Evolutionary conservation across 2,329 filamentous ascomycete genomes (phyloP), one percentile per base, ranked within the genome.

Genomic region (Samsoniella hepiali): DNA sequence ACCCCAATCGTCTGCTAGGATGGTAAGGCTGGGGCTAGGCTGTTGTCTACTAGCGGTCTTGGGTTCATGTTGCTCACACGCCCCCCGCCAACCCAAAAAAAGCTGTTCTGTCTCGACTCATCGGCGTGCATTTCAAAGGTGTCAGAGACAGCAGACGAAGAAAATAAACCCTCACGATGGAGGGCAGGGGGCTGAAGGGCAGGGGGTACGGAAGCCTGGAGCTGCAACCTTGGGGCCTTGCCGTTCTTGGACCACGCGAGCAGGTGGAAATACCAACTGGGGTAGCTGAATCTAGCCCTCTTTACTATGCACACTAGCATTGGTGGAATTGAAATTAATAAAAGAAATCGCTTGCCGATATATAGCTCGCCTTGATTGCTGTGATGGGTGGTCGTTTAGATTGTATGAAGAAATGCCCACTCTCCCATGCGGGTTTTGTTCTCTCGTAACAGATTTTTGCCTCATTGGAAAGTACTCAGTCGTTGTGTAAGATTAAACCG

Each of bases 1-100:
- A 59, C 57, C 47, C 47, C 47, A 44, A 34, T n/a, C 31, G 22
- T 50, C 11, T n/a, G 9, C 10, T n/a, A 6, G 17, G 17, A 29
- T 2, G 15, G 36, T 56, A 44, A 59, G 57, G 57, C 45, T 59
- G 34, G 34, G 57, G 45, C 36, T 53, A 42, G 36, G 36, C 31
- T 17, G 49, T 44, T 31, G 27, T 45, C 36, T 9, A 44, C 45
- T 42, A 34, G 49, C 36, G 57, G 34, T 8, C n/a, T 32, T 11
- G 8, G 7, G 8, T 27, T 15, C 45, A 29, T 27, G 11, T 49
- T 58, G 40, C 57, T 49, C 57, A 59, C 44, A 40, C 56, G 22
- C 57, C 44, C 45, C 27, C 22, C 36, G n/a, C 29, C 11, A 31
- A 27, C 31, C 55, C 38, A 22, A 22, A 22, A 15, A 38, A 22